Conservation (phyloP, 257 asterid genomes). For the Solanum ossicruentum region DNA sequence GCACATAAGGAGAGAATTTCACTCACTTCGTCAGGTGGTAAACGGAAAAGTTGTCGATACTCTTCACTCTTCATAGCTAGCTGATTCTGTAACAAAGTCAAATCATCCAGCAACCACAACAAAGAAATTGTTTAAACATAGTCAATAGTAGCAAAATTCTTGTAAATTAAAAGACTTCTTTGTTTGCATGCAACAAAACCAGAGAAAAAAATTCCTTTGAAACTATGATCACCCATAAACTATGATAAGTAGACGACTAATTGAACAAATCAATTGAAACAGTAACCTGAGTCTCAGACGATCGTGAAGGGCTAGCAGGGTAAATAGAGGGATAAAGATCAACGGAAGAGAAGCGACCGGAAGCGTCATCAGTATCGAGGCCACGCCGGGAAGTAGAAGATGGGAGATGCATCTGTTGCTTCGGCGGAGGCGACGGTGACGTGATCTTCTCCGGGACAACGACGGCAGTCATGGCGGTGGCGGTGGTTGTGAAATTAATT, state of each 20-base stretch:
- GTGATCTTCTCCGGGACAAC: constrained; percentile 37
- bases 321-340: constrained; percentile 6
- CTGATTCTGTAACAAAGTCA: constrained; percentile 39
- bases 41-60: constrained; percentile 84
- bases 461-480: constrained; percentile 37
- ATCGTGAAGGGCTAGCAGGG: constrained; percentile 27
- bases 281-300: constrained; percentile 41
- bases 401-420: constrained; percentile 26
- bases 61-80: constrained; percentile 68
- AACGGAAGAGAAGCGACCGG: constrained; percentile 28
- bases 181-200: not conserved
- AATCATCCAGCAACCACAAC: constrained; percentile 4
- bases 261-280: not conserved
- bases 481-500: not conserved
- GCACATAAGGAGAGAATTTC: not conserved
- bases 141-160: not conserved
- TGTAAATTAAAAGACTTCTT: not conserved
- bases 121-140: not conserved
- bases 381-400: constrained; percentile 17
- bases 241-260: not conserved
- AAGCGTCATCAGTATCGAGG: constrained; percentile 21
- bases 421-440: constrained; percentile 39
- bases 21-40: constrained; percentile 88
- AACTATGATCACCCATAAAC: not conserved
- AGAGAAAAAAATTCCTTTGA: not conserved